phyloP scores from a whole-genome alignment of 441 rosid species.

The Adansonia gregorii region DNA sequence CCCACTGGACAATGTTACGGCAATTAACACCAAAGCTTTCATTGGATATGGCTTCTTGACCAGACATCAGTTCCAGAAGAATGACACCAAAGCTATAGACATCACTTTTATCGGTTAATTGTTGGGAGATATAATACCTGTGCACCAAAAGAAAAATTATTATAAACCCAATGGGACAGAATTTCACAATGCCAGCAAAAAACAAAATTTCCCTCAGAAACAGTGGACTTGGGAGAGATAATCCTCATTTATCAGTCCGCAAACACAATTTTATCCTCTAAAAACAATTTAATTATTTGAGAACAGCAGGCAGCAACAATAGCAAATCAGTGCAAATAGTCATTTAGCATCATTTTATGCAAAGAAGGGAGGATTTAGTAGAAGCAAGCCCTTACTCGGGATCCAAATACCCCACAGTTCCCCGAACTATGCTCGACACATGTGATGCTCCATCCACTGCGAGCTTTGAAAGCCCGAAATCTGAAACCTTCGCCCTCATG shows the following conservation, averaged over 20 bases:
- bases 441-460: conserved; percentile 92
- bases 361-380: conserved; percentile 15
- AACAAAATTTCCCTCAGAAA: no score
- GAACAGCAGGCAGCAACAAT: not conserved
- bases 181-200: no score
- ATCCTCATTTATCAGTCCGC: no score
- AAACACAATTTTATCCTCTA: not conserved
- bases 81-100: conserved; percentile 98
- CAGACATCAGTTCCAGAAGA: conserved; percentile 93
- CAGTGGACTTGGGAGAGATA: no score
- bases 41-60: conserved; percentile 92
- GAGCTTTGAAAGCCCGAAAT: conserved; percentile 90
- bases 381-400: conserved; percentile 73
- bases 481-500: conserved; percentile 92
- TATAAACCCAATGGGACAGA: not conserved
- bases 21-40: conserved; percentile 90
- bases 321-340: not conserved
- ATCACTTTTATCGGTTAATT: conserved; percentile 82
- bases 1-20: conserved; percentile 98
- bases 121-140: conserved; percentile 97
- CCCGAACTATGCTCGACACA: conserved; percentile 95
- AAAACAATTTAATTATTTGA: not conserved
- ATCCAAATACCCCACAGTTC: conserved; percentile 95
- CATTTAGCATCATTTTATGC: conserved; percentile 16
- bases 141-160: conserved; percentile 24